phyloP scores from a whole-genome alignment of 345 rosid genomes.

The Eucalyptus erythrocorys region DNA sequence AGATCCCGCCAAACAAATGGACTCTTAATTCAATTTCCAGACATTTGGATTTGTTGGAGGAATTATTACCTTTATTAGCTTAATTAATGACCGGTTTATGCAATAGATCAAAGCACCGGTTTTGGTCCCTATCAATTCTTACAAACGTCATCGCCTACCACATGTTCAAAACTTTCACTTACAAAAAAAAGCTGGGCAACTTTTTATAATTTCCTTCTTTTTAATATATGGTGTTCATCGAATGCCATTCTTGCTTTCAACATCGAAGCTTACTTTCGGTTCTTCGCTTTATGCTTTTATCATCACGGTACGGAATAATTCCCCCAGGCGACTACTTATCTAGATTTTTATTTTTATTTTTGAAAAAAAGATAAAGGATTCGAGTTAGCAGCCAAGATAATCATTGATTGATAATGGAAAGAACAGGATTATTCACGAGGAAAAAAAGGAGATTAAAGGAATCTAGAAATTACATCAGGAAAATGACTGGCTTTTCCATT shows the following conservation, averaged over 20 bases:
- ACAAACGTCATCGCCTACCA: background rate
- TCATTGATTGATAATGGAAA: background rate
- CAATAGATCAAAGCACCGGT: background rate
- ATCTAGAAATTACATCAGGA: background rate
- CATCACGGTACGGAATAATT: background rate
- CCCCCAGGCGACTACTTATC: background rate
- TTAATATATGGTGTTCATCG: background rate
- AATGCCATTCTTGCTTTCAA: background rate
- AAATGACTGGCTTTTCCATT: background rate
- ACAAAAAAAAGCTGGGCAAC: background rate
- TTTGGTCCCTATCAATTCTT: background rate
- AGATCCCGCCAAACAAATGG: rapidly evolving
- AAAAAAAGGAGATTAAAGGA: background rate
- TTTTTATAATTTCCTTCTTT: background rate
- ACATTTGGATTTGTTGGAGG: background rate
- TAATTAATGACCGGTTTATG: background rate
- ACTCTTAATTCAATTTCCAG: background rate
- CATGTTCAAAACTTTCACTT: background rate
- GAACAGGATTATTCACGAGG: background rate
- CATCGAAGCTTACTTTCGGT: background rate
- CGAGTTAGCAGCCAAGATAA: background rate
- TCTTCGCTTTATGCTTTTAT: background rate
- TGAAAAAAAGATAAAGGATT: background rate
- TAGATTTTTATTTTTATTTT: background rate
- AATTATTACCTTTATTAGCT: background rate